Base-by-base conservation (phyloP, 208 protist genomes). In the Acanthamoeba culbertsoni region DNA sequence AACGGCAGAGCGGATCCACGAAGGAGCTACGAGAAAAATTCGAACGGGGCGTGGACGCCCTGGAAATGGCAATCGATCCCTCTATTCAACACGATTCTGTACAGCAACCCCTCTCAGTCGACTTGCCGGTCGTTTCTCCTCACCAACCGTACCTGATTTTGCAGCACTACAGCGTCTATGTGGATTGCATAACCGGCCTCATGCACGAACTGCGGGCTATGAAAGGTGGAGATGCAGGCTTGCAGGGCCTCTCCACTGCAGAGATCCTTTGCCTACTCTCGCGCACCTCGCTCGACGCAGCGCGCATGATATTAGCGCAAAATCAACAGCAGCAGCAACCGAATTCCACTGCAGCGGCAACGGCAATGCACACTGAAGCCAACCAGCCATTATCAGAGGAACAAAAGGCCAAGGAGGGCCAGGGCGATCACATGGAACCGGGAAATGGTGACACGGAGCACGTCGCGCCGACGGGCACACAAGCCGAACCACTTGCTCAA, bases 391-490 rank as follows among this genome's bases (percentile, higher is more conserved):
- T 33, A 37, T 10, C 62, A 35, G 62, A 5, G 23, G 68, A 79
- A 12, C 68, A 79, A 18, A 79, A 79, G 68, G 68, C 68, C 68
- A 79, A 79, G 18, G 68, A 79, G 42, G 68, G 68, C 35, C 68
- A 79, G 68, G 68, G 68, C 68, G 68, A 79, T 26, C 20, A 26
- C 33, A 42, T 42, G 5, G 68, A 79, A 28, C 35, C 23, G 6
- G 68, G 42, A 51, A 79, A 42, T 28, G 68, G 68, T 3, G 68
- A 79, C 35, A 51, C 68, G 35, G 40, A 43, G 68, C n/a, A n/a
- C n/a, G n/a, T n/a, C n/a, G n/a, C n/a, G n/a, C n/a, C n/a, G n/a
- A n/a, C n/a, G n/a, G n/a, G n/a, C n/a, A n/a, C n/a, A n/a, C n/a
- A n/a, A n/a, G 16, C n/a, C 59, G 28, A 26, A 68, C 31, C n/a